phyloP scores from a whole-genome alignment of 1,284 basidiomycete genomes.

The Garcileccinum viscosum region DNA sequence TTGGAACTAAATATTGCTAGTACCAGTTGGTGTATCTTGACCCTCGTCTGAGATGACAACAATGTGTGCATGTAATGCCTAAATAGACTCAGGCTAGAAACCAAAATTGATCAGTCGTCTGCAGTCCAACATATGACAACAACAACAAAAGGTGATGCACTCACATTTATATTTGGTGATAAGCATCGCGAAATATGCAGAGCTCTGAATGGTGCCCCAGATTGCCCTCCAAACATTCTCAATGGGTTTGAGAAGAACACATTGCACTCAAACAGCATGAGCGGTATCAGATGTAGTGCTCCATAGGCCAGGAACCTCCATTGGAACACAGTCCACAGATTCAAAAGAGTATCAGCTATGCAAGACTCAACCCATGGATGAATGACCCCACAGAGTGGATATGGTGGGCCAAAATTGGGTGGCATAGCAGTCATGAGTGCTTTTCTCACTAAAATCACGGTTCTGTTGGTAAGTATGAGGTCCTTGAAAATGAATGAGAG shows the following conservation, averaged over 20 bases:
- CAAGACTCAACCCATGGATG: conserved; percentile 86
- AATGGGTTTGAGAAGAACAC: conserved; percentile 67
- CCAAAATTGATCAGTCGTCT: conserved; percentile 1
- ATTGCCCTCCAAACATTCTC: conserved; percentile 69
- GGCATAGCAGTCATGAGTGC: conserved; percentile 41
- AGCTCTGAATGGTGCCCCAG: conserved; percentile 82
- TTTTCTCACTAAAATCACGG: conserved; percentile 43
- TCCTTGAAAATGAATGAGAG: conserved; percentile 37
- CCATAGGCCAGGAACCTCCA: conserved; percentile 90
- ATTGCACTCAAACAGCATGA: conserved; percentile 76
- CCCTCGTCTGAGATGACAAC: conserved; percentile 47
- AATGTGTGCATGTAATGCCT: conserved; percentile 65
- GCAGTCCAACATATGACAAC: neutral
- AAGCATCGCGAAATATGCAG: conserved; percentile 88
- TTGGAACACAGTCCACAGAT: conserved; percentile 82
- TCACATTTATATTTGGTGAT: conserved; percentile 85
- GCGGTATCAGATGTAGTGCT: conserved; percentile 89
- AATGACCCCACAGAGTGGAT: conserved; percentile 70
- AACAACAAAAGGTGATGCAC: conserved; percentile 29
- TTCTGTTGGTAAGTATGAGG: conserved; percentile 48
- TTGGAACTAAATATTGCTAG: conserved; percentile 68
- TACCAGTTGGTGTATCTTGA: conserved; percentile 55
- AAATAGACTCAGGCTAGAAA: conserved; percentile 74
- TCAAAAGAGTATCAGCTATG: conserved; percentile 66
- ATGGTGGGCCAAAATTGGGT: conserved; percentile 57